These are phyloP conservation scores for Phytophthora idaei DNA, from an alignment of 352 stramenopile genomes.

Conservation along the genomic window DNA sequence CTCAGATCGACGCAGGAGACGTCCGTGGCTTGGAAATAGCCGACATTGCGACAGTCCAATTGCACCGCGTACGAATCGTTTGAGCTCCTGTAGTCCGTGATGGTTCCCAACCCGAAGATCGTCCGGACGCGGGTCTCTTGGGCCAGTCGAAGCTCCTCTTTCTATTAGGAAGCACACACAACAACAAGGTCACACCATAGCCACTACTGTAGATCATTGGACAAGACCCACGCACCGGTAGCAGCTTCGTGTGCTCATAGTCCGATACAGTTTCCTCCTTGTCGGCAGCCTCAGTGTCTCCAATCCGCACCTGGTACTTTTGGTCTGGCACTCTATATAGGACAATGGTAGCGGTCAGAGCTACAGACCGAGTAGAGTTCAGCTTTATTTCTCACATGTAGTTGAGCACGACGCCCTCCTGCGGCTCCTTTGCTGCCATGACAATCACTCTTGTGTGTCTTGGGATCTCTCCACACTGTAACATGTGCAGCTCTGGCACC, in stretches of 20 bases:
- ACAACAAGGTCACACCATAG: not conserved
- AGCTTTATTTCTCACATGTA: constrained; percentile 27
- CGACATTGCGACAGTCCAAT: constrained; percentile 38
- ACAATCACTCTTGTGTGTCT: constrained; percentile 51
- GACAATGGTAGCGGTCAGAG: not conserved
- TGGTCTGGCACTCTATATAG: constrained; percentile 32
- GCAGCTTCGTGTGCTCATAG: constrained; percentile 28
- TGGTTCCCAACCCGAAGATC: constrained; percentile 29
- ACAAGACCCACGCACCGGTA: constrained; percentile 39
- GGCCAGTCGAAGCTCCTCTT: constrained; percentile 36
- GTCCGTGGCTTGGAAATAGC: constrained; percentile 48
- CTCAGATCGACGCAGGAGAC: constrained; percentile 72
- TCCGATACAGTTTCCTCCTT: not conserved
- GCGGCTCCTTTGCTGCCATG: not conserved
- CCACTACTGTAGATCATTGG: not conserved
- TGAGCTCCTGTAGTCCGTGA: constrained; percentile 25
- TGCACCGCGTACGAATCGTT: constrained; percentile 48
- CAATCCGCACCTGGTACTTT: constrained; percentile 34
- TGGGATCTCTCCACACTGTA: constrained; percentile 72
- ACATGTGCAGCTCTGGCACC: constrained; percentile 69
- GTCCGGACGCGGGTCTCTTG: constrained; percentile 35
- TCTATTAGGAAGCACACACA: constrained; percentile 12
- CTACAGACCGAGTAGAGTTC: not conserved
- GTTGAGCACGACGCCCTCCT: constrained; percentile 26
- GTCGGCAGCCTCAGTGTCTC: not conserved